These are phyloP conservation scores for Suhomyces bokatorum DNA, from an alignment of 1,139 yeast genomes.

Conservation along the genomic window DNA sequence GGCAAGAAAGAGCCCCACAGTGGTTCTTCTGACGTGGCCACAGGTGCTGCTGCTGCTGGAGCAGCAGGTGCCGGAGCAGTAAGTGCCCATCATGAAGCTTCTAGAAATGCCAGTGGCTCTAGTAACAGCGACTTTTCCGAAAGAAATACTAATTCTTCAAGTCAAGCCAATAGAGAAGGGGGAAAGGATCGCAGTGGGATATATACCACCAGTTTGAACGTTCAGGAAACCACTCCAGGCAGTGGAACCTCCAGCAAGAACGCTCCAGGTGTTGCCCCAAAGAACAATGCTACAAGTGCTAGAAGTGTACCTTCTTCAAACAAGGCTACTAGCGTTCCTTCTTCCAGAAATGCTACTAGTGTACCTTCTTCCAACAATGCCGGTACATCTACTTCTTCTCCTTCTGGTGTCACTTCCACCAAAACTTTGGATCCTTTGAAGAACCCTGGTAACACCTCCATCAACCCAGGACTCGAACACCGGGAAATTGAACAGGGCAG, in stretches of 20 bases:
- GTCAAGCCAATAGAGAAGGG: background rate
- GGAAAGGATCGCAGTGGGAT: background rate
- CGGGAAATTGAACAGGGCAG: no score
- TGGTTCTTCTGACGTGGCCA: background rate
- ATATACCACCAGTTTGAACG: no score
- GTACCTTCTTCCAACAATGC: background rate
- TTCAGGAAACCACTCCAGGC: background rate
- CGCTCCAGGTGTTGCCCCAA: background rate
- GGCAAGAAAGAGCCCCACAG: background rate
- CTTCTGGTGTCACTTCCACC: no score
- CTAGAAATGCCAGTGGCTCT: background rate
- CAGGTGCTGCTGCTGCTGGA: slow-evolving; percentile 8
- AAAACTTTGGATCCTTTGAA: slow-evolving; percentile 1
- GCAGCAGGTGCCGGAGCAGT: no score
- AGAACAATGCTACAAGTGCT: no score
- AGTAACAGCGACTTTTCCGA: background rate
- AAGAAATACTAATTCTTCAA: background rate
- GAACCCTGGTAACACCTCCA: background rate
- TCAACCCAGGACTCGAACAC: no score
- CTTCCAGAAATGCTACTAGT: background rate
- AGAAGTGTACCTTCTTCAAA: background rate
- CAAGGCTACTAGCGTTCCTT: background rate
- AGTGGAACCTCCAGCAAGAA: slow-evolving; percentile 1
- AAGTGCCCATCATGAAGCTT: no score
- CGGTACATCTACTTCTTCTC: no score